Evolutionary conservation across 352 stramenopile species (phyloP), one percentile per base, ranked within the genome.

Genomic region (Plasmopara viticola): DNA sequence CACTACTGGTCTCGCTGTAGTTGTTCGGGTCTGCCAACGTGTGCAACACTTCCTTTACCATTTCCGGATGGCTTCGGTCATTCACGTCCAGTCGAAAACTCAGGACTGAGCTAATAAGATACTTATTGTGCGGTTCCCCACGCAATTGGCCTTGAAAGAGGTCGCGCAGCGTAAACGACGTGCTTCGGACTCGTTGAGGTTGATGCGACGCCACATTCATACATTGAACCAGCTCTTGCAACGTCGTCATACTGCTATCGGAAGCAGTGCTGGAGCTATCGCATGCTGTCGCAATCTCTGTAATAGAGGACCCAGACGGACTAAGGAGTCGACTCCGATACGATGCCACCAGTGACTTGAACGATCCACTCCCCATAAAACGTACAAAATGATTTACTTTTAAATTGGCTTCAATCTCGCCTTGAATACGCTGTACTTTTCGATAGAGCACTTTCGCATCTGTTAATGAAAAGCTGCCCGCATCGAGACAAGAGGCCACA

Each of bases 351-450:
- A 94, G 61, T 15, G 76, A 78, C 62, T 85, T 85, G 61, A 94
- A 91, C 33, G 76, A 87, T 15, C 82, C 70, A 43, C 79, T 90
- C 29, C 69, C 68, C 76, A 94, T 90, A 50, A 94, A 94, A 6
- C 83, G 78, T 30, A 94, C 80, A 57, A 94, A 94, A 48, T 94
- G 78, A 58, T 94, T 91, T 40, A 94, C 78, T 38, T 84, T 80
- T 30, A 94, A 68, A 28, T 90, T 72, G 39, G 84, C 72, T 53
- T 94, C 80, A 53, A 94, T 81, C 6, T 80, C 65, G 7, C 9
- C 35, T 45, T 76, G 68, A 18, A 91, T 78, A 30, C 70, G 70
- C 31, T 79, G 51, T 7, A 87, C 70, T 1, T 70, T 84, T 44
- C 61, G 64, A 4, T 83, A 60, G 61, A 90, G 58, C 29, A 72